These are phyloP conservation scores for Corrigiola litoralis DNA, from an alignment of 179 eudicot genomes.

Conservation along the genomic window DNA sequence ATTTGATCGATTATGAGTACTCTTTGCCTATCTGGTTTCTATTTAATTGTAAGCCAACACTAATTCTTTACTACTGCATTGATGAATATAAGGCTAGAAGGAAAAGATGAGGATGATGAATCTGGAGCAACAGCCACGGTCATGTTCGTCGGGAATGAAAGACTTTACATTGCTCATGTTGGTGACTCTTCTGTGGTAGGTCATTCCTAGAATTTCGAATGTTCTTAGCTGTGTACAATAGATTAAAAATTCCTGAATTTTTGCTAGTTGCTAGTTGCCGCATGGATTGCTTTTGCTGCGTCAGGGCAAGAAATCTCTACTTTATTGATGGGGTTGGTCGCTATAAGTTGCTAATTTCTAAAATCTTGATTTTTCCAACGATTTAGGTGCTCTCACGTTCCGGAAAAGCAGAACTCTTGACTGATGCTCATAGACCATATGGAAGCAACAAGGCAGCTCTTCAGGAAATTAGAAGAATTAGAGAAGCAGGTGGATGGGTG, in stretches of 20 bases:
- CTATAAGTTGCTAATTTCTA: not conserved
- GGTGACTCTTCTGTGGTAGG: conserved; percentile 92
- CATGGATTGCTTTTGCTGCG: not conserved
- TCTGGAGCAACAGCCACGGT: conserved; percentile 95
- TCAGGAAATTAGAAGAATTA: conserved; percentile 74
- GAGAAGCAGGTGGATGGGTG: conserved; percentile 99
- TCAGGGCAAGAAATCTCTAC: not conserved
- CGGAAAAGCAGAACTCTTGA: conserved; percentile 76
- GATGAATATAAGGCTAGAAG: conserved; percentile 62
- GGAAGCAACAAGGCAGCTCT: conserved; percentile 71
- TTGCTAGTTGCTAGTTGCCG: not conserved
- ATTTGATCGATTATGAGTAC: not conserved
- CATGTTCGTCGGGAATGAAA: conserved; percentile 53
- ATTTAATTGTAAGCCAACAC: not conserved
- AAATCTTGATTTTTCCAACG: not conserved
- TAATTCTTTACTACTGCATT: not conserved
- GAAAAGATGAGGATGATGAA: conserved; percentile 47
- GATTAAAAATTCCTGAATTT: not conserved
- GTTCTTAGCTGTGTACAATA: not conserved
- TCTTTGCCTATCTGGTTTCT: not conserved
- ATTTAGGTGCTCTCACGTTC: conserved; percentile 71
- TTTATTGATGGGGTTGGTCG: too few species aligned
- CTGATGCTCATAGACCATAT: conserved; percentile 85
- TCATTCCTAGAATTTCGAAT: not conserved
- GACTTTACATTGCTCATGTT: conserved; percentile 70